Base-by-base conservation (phyloP, 495 filamentous ascomycete species). In the Aspergillus carlsbadensis region DNA sequence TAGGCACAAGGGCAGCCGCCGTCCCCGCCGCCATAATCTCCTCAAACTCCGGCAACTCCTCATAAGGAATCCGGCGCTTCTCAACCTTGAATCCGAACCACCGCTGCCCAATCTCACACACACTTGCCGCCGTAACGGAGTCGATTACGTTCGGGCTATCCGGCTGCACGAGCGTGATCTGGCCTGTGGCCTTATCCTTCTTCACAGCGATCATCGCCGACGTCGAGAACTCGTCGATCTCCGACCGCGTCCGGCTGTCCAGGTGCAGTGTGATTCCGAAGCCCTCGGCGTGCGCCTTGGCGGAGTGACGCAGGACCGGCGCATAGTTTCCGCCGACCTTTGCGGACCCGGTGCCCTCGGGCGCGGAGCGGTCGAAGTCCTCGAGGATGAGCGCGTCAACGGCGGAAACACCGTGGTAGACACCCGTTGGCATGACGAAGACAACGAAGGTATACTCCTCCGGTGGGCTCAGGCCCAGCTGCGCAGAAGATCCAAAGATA, bases 1-100 rank as follows among this genome's bases (percentile, higher is more conserved):
- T 90, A 1, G 94, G 94, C 10, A 97, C 91, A 40, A 98, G 75
- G 1, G 91, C 89, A 0, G 93, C 94, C 5, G 94, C 94, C 1
- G 94, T 98, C 0, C 94, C 94, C 1, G 90, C 91, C 3, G 93
- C 94, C 72, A 96, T 81, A 17, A 98, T 85, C 70, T 98, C 94
- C 42, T 77, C 78, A 72, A 98, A 97, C 6, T 72, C 66, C 13
- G 73, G 66, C 8, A 97, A 75, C 59, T 98, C 93, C n/a, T 82
- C 78, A 69, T 93, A 93, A 58, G 83, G 81, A 66, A 96, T 87
- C 76, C 78, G 61, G 4, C 85, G 65, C 60, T 71, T 75, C 71
- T 91, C 87, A 10, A 87, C 81, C 45, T 78, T 79, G 79, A 82
- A 90, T 0, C 87, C 87, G 35, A 86, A 81, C 61, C 80, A 79